These are phyloP conservation scores for Coniella lustricola DNA, from an alignment of 2,329 filamentous ascomycete genomes.

Conservation along the genomic window DNA sequence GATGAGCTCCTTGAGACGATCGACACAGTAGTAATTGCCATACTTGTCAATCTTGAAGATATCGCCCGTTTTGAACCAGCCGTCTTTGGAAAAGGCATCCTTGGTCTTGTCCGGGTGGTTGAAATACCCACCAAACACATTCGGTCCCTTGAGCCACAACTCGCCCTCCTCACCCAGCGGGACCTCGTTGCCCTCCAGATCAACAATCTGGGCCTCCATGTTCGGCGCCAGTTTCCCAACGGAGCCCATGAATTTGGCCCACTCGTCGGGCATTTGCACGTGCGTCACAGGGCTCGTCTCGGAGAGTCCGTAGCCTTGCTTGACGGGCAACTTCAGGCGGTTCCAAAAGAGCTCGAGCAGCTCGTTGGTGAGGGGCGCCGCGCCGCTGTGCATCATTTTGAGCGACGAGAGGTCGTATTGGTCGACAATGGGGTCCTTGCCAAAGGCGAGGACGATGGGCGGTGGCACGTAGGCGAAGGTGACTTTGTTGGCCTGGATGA, in stretches of 20 bases:
- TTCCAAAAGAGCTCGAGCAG: constrained; percentile 70
- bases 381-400: constrained; percentile 80
- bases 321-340: constrained; percentile 70
- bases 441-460: constrained; percentile 72
- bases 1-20: constrained; percentile 67
- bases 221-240: constrained; percentile 74
- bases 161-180: constrained; percentile 58
- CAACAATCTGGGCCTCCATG: constrained; percentile 75
- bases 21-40: constrained; percentile 84
- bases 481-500: constrained; percentile 67
- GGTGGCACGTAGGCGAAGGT: constrained; percentile 80
- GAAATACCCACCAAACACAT: constrained; percentile 72
- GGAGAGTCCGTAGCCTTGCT: constrained; percentile 87
- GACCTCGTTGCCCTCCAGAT: constrained; percentile 49
- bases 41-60: constrained; percentile 70
- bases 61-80: constrained; percentile 88
- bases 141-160: constrained; percentile 71
- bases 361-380: constrained; percentile 75
- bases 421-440: constrained; percentile 69
- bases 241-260: constrained; percentile 68
- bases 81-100: constrained; percentile 66
- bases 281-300: constrained; percentile 80
- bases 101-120: constrained; percentile 65
- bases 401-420: constrained; percentile 76
- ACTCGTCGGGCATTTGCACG: constrained; percentile 66